Base-by-base conservation (phyloP, 148 eudicot genomes). In the Cornus florida region DNA sequence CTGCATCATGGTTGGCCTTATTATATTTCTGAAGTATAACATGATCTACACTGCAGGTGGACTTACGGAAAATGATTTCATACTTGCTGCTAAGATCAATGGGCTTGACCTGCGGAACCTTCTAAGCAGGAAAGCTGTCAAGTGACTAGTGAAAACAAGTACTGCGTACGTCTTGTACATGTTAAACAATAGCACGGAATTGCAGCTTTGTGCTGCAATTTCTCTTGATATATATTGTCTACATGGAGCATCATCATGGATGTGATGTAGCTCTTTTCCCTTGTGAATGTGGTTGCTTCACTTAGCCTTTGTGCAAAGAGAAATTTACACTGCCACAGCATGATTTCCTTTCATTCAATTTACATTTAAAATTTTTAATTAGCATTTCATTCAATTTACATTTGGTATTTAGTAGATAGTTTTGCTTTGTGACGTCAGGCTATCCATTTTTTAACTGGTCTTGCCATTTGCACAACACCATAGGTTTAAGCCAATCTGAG, bases 31-130 rank as follows among this genome's bases (percentile, higher is more conserved):
- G 48, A 43, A 43, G 48, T 43, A 6, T 6, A 43, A 43, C 48
- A 43, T 9, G 48, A 43, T 43, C 48, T 6, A 43, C 48, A 43
- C 78, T 86, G 87, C 87, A 95, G 98, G 97, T 86, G 98, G 98
- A 62, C 91, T 95, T 23, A 95, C 98, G 13, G 98, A 95, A 87
- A 95, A 95, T 67, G 98, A 95, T 86, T 95, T 95, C 87, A 95
- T 95, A 81, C 97, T 95, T 56, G 98, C 98, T 76, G 92, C 97
- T 22, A 95, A 95, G 90, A 93, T 95, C 79, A 59, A 79, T 69
- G 72, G 75, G 78, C 94, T 93, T 20, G 86, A 90, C 64, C 71
- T 92, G 56, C 91, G 87, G 7, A 86, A 89, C 83, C 97, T 94
- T 72, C 75, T 94, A 53, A 84, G 98, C 84, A 82, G 79, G 69